Conservation (phyloP, 1,284 basidiomycete genomes). For the Salmacisia buchloeana region DNA sequence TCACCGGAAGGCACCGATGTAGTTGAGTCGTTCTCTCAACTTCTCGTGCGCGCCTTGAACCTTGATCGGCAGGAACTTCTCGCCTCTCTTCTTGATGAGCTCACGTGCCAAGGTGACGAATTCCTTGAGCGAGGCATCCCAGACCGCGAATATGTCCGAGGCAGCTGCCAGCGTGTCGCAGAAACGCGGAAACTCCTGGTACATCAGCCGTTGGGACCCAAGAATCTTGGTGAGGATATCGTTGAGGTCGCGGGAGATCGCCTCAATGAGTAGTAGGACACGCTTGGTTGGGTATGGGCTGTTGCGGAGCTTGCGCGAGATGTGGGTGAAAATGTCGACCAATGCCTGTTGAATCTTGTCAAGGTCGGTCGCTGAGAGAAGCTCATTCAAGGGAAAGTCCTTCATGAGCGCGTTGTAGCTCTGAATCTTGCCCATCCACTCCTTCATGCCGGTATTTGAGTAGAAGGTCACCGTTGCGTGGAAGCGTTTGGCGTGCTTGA, state of each 20-base stretch:
- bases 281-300: slow-evolving; percentile 87
- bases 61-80: slow-evolving; percentile 97
- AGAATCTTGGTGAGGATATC: slow-evolving; percentile 88
- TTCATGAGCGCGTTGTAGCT: slow-evolving; percentile 94
- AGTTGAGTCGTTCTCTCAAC: slow-evolving; percentile 79
- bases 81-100: slow-evolving; percentile 80
- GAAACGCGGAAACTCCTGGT: slow-evolving; percentile 89
- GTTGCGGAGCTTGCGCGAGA: slow-evolving; percentile 81
- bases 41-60: slow-evolving; percentile 83
- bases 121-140: slow-evolving; percentile 96
- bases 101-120: slow-evolving; percentile 96
- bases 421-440: slow-evolving; percentile 44
- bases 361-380: slow-evolving; percentile 89
- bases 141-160: slow-evolving; percentile 78
- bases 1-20: slow-evolving; percentile 73
- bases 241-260: slow-evolving; percentile 94
- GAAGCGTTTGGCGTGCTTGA: slow-evolving; percentile 93
- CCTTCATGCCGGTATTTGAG: slow-evolving; percentile 91
- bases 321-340: slow-evolving; percentile 79
- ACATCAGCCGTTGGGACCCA: slow-evolving; percentile 79
- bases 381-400: slow-evolving; percentile 93
- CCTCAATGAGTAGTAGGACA: slow-evolving; percentile 90
- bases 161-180: slow-evolving; percentile 74
- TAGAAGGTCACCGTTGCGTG: slow-evolving; percentile 96
- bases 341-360: slow-evolving; percentile 88